Base-by-base conservation (phyloP, 2,329 filamentous ascomycete genomes). In the Remersonia thermophila region DNA sequence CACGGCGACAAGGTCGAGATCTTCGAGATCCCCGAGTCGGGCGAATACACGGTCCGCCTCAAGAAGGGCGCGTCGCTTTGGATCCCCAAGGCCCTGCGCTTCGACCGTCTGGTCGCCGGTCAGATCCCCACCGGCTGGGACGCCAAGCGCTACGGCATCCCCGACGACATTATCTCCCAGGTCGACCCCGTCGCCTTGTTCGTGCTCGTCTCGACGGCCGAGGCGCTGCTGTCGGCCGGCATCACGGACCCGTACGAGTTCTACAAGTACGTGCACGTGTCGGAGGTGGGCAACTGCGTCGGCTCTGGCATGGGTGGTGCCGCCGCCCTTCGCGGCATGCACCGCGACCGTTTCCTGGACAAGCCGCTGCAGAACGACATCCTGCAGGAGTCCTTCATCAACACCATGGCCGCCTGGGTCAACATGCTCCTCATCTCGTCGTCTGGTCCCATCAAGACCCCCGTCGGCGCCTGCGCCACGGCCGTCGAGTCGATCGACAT, bases 161-260 rank as follows among this genome's bases (percentile, higher is more conserved):
- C 91, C 2, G 91, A 96, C 42, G 91, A 98, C 56, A 98, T 98
- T 57, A 91, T 98, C 57, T 82, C 81, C 28, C 91, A 98, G 58
- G 91, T 98, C 45, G 93, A 98, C 54, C 91, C 87, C 5, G 89
- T 96, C 48, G 94, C 91, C 1, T 72, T 98, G 33, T 98, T 84
- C 56, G 84, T 96, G 20, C 80, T 98, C 31, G 87, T 96, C 32
- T 93, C 84, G 36, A 93, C 87, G 32, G 85, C 83, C 1, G 93
- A 98, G 61, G 79, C 87, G 40, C 78, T 98, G 7, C 71, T 98
- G 35, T 81, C 85, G 20, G 81, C 84, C 44, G 91, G 91, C 77
- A 89, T 98, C 58, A 96, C 91, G 17, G 93, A 98, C 56, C 93
- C 91, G 14, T 98, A 96, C 56, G 91, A 98, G 65, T 96, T 98